These are phyloP conservation scores for Penicillium canescens DNA, from an alignment of 495 filamentous ascomycete genomes.

Conservation along the genomic window DNA sequence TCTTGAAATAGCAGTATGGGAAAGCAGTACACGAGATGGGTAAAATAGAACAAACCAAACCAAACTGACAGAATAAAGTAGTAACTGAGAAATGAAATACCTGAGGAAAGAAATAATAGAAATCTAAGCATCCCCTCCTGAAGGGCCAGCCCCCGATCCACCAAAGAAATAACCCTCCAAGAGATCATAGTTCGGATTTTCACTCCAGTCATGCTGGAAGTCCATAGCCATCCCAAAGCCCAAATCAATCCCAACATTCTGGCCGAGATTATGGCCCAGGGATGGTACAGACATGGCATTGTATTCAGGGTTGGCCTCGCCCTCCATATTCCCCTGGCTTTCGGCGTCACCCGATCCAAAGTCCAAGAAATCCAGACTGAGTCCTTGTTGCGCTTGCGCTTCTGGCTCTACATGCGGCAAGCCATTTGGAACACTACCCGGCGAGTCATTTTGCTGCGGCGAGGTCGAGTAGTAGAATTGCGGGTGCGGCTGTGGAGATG, in stretches of 20 bases:
- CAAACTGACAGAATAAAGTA: slow-evolving; percentile 4
- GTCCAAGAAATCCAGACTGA: slow-evolving; percentile 43
- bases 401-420: slow-evolving; percentile 28
- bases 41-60: slow-evolving; percentile 1
- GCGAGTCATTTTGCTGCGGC: slow-evolving; percentile 42
- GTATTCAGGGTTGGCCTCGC: slow-evolving; percentile 35
- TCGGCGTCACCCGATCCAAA: slow-evolving; percentile 35
- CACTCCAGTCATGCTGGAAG: slow-evolving; percentile 76
- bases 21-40: slow-evolving; percentile 2
- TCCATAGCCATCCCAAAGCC: slow-evolving; percentile 76
- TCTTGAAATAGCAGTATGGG: slow-evolving; percentile 5
- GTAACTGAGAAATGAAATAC: neutral
- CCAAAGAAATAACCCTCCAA: slow-evolving; percentile 96
- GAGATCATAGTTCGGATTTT: slow-evolving; percentile 76
- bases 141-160: slow-evolving; percentile 35
- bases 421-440: slow-evolving; percentile 26
- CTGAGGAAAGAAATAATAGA: neutral
- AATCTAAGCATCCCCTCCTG: slow-evolving; percentile 26
- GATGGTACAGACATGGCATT: slow-evolving; percentile 29
- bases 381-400: slow-evolving; percentile 25
- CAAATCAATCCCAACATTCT: slow-evolving; percentile 61
- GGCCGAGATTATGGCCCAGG: slow-evolving; percentile 35
- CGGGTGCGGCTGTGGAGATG: slow-evolving; percentile 31
- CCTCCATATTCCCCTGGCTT: slow-evolving; percentile 21
- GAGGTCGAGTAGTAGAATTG: slow-evolving; percentile 42